Base-by-base conservation (phyloP, 2,329 filamentous ascomycete species). In the Zymoseptoria crescenta region DNA sequence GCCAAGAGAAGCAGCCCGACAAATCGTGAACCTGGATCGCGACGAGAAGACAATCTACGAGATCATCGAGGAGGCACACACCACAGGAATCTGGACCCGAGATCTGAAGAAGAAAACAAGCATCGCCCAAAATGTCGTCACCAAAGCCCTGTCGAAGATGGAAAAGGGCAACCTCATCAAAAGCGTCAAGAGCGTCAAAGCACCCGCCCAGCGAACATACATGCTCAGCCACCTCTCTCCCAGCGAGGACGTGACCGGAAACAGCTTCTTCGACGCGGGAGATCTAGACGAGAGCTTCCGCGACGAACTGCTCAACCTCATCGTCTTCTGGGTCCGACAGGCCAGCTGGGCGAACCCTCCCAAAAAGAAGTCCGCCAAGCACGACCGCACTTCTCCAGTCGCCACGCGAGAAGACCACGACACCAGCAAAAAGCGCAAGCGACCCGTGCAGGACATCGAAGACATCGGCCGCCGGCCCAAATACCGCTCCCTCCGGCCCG, bases 141-240 rank as follows among this genome's bases (percentile, higher is more conserved):
- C 88, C 67, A 87, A 88, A 68, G 86, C 86, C 28, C 81, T 97
- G 67, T 96, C 95, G 77, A 85, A 87, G 63, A 85, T 99, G 62
- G 89, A 95, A 74, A 78, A 81, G 48, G 92, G 91, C 72, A 85
- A 86, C 41, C 85, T 95, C 72, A 91, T 99, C 73, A 88, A 89
- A 69, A 85, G 87, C 59, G 91, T 97, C 76, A 94, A 93, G 76
- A 94, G 88, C 74, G 91, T 96, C 75, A 91, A 96, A 76, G 87
- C 89, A 70, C 90, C 91, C 28, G 89, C 87, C 65, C 88, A 94
- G 72, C 96, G 96, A 76, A 96, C 96, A 83, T 99, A 94, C 80
- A 96, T 99, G 81, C 87, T 96, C 70, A 85, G 87, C 56, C 87
- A 87, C 63, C 83, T 99, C 61, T 84, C 86, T 9, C 93, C 94